phyloP scores from a whole-genome alignment of 371 early-diverging fungal species.

The Mortierella sp. region DNA sequence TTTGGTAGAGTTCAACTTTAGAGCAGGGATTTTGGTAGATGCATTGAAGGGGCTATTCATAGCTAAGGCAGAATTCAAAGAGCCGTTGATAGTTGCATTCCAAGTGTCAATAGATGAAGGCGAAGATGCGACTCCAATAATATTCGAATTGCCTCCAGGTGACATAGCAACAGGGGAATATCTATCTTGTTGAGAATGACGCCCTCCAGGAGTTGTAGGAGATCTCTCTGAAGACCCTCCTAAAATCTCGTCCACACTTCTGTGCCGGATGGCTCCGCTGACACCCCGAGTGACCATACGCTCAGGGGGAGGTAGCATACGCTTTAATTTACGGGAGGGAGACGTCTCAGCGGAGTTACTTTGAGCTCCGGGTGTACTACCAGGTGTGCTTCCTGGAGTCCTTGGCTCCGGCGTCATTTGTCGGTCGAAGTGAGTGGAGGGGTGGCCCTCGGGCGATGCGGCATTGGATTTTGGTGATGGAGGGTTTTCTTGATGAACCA shows the following conservation, averaged over 20 bases:
- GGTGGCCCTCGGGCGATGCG: constrained; percentile 24
- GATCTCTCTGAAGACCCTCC: constrained; percentile 59
- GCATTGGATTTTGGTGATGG: constrained; percentile 46
- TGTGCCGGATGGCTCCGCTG: constrained; percentile 74
- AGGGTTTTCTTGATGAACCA: constrained; percentile 26
- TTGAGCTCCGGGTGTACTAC: constrained; percentile 41
- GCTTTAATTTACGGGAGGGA: constrained; percentile 56
- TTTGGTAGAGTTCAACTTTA: constrained; percentile 32
- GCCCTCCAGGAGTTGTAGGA: constrained; percentile 32
- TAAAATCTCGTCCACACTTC: constrained; percentile 70
- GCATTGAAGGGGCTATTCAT: background rate
- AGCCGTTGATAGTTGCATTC: constrained; percentile 12
- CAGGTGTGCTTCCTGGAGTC: constrained; percentile 53
- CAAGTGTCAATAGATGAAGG: constrained; percentile 11
- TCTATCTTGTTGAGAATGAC: constrained; percentile 23
- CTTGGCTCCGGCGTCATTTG: constrained; percentile 53
- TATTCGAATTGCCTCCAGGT: constrained; percentile 14
- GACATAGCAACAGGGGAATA: constrained; percentile 39
- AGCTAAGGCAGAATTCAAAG: background rate
- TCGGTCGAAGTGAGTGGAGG: constrained; percentile 22
- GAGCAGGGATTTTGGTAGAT: constrained; percentile 11
- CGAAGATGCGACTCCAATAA: constrained; percentile 1
- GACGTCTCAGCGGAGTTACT: constrained; percentile 54
- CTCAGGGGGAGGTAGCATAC: constrained; percentile 71
- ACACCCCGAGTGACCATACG: constrained; percentile 81